Base-by-base conservation (phyloP, 768 basidiomycete species). In the Steccherinum ochraceum region DNA sequence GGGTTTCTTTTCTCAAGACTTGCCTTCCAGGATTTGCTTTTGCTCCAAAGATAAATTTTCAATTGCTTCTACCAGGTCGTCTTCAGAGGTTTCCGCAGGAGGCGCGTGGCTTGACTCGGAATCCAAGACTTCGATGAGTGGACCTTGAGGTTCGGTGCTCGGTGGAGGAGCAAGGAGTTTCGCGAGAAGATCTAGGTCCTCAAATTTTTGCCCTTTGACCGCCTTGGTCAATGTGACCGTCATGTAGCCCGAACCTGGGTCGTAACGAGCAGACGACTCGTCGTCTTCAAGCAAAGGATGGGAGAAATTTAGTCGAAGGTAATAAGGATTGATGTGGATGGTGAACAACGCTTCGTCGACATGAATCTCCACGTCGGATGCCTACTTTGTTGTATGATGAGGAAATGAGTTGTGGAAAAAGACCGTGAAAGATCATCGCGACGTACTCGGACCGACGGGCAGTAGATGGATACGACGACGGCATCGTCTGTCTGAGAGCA, bases 321-420 rank as follows among this genome's bases (percentile, higher is more conserved):
- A 93, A 62, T 92, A 93, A 1, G 90, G 90, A 52, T 86, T 88
- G 63, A 91, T 78, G 59, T 92, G 82, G 39, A 90, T 69, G 18
- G 80, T 82, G 63, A 92, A 74, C 45, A 85, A 66, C 23, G 78
- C 78, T 48, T 79, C 79, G 60, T 89, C 84, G 50, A 89, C 80
- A 56, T 85, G 74, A 46, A 90, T 83, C 64, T 92, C 90, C 25
- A 83, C 79, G 56, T 92, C 90, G 40, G 84, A 79, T 11, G 90
- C 87, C 89, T 92, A 77, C 64, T 60, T 63, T 52, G 54, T 47
- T 50, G 47, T 13, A 20, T n/a, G 4, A 12, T 10, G 45, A n/a
- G 3, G 44, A 24, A 25, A 12, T 20, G 7, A n/a, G 16, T 12
- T 25, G 26, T n/a, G n/a, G n/a, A n/a, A n/a, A n/a, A n/a, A n/a